phyloP scores from a whole-genome alignment of 2,329 filamentous ascomycete genomes.

The Cytospora chrysosperma region DNA sequence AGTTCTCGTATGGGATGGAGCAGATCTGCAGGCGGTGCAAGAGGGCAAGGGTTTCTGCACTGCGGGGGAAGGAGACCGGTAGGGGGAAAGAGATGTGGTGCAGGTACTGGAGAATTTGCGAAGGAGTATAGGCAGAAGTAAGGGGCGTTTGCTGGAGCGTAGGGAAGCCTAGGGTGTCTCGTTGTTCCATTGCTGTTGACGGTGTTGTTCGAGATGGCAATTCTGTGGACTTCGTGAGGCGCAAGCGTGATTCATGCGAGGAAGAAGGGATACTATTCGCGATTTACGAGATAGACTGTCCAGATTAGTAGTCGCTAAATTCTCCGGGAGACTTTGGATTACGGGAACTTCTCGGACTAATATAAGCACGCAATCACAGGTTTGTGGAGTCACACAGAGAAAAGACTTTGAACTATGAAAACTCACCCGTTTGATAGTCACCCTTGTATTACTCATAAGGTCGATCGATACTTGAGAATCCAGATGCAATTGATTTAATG shows the following conservation, averaged over 20 bases:
- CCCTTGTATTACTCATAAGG: too few relatives aligned
- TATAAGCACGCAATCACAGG: not conserved
- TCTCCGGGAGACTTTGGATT: too few relatives aligned
- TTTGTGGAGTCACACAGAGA: not conserved
- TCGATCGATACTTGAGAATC: too few relatives aligned
- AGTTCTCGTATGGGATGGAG: constrained; percentile 56
- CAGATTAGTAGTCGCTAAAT: not conserved
- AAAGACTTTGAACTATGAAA: too few relatives aligned
- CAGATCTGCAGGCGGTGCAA: constrained; percentile 48
- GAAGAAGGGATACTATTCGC: not conserved
- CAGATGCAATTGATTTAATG: too few relatives aligned
- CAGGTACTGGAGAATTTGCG: constrained; percentile 17
- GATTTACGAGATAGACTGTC: too few relatives aligned
- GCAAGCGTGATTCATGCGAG: not conserved
- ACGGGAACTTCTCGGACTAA: too few relatives aligned
- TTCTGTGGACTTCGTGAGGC: too few relatives aligned
- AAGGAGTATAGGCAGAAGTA: constrained; percentile 9
- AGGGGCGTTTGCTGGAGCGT: not conserved
- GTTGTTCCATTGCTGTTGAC: not conserved
- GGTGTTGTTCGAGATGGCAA: too few relatives aligned
- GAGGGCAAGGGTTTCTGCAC: constrained; percentile 39
- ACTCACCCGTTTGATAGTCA: too few relatives aligned
- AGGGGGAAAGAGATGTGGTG: constrained; percentile 20
- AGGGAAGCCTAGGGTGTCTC: not conserved
- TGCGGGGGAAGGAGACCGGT: constrained; percentile 20